These are phyloP conservation scores for Hemileccinum impolitum DNA, from an alignment of 768 basidiomycete species.

Conservation along the genomic window DNA sequence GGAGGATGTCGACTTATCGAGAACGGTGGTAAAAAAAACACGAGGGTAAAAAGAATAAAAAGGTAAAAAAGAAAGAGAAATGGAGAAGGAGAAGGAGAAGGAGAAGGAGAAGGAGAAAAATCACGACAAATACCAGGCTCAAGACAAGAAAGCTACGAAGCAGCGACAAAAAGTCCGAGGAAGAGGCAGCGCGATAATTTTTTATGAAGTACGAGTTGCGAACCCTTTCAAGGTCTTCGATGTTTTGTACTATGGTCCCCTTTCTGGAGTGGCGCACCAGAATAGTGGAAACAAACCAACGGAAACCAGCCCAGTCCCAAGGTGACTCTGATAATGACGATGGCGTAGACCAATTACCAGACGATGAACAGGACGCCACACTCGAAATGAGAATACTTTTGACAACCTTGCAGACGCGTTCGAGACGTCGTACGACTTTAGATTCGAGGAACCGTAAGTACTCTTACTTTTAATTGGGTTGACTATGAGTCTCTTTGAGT, in stretches of 20 bases:
- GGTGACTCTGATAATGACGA: conserved; percentile 18
- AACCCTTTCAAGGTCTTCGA: too few relatives aligned
- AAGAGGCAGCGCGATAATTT: conserved; percentile 80
- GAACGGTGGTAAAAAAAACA: conserved; percentile 25
- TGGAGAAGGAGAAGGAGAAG: too few relatives aligned
- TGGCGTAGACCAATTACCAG: conserved; percentile 5
- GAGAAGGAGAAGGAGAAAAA: conserved; percentile 30
- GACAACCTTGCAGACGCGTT: conserved; percentile 90
- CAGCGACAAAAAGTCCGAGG: conserved; percentile 37
- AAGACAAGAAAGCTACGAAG: conserved; percentile 21
- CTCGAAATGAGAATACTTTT: conserved; percentile 68
- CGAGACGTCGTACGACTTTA: conserved; percentile 96
- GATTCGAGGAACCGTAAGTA: conserved; percentile 95
- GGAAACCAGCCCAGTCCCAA: conserved; percentile 15
- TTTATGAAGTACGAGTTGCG: conserved; percentile 70
- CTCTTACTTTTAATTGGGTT: not conserved
- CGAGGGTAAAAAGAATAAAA: conserved; percentile 35
- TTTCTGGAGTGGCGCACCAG: too few relatives aligned
- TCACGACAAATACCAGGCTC: conserved; percentile 18
- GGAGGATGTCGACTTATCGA: conserved; percentile 26
- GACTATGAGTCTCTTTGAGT: too few relatives aligned
- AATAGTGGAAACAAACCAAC: conserved; percentile 27
- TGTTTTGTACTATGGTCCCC: not conserved
- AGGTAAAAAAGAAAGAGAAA: conserved; percentile 31
- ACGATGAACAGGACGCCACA: conserved; percentile 31